phyloP scores from a whole-genome alignment of 192 early-diverging fungal genomes.

The Backusella sp. region DNA sequence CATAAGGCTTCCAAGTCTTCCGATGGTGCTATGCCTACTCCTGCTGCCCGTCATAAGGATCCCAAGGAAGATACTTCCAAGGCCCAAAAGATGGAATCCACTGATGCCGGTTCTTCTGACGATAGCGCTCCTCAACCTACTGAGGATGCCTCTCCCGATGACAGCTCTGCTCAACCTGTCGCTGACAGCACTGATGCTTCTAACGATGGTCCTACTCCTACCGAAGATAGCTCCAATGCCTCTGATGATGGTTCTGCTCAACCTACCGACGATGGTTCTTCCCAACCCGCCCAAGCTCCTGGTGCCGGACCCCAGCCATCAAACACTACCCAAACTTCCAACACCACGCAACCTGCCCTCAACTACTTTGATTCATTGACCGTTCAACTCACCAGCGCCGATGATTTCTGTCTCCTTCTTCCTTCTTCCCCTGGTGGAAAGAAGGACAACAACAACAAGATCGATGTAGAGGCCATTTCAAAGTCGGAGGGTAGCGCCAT shows the following conservation, averaged over 20 bases:
- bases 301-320: background rate
- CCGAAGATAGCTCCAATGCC: background rate
- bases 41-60: background rate
- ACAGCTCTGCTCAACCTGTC: background rate
- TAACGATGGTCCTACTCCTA: background rate
- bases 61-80: background rate
- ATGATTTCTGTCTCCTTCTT: constrained; percentile 38
- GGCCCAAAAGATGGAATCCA: background rate
- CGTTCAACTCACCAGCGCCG: constrained; percentile 4
- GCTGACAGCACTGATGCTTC: background rate
- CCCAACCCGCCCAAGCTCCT: background rate
- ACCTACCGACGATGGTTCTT: background rate
- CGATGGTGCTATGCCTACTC: background rate
- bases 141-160: background rate
- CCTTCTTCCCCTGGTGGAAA: constrained; percentile 38
- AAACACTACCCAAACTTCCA: constrained; percentile 9
- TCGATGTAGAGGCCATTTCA: constrained; percentile 38
- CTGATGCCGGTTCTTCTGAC: background rate
- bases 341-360: background rate
- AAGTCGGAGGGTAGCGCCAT: constrained; percentile 40
- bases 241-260: background rate
- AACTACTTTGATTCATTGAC: constrained; percentile 9
- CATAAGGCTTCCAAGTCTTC: background rate
- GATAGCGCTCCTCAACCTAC: background rate
- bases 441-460: constrained; percentile 16